Evolutionary conservation across 208 protist genomes (phyloP).

Genomic region (Trypanosoma platydactyli): DNA sequence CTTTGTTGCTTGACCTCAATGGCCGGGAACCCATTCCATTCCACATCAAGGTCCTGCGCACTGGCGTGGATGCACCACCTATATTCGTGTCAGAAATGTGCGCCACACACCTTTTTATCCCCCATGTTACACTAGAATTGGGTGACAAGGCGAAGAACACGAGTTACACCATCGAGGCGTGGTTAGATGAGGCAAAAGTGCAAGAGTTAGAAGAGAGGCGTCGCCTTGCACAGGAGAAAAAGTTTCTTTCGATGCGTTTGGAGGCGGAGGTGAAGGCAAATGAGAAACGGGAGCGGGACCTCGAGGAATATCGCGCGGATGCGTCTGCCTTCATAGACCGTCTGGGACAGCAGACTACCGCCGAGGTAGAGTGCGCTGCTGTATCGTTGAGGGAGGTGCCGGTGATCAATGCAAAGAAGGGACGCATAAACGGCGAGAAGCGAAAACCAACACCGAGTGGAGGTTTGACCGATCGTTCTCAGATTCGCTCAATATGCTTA

Average conservation of each 20-base stretch:
- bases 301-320: slow-evolving; percentile 40
- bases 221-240: slow-evolving; percentile 46
- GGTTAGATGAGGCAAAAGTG: slow-evolving; percentile 42
- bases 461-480: background rate
- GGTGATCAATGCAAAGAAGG: slow-evolving; percentile 10
- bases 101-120: slow-evolving; percentile 52
- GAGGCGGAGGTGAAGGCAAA: slow-evolving; percentile 34
- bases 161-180: slow-evolving; percentile 60
- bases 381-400: slow-evolving; percentile 1
- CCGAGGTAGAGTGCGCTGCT: slow-evolving; percentile 10
- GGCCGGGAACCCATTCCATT: slow-evolving; percentile 48
- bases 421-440: slow-evolving; percentile 10
- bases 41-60: slow-evolving; percentile 33
- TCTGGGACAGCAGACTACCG: slow-evolving; percentile 23
- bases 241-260: slow-evolving; percentile 33
- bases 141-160: slow-evolving; percentile 22
- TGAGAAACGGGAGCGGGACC: slow-evolving; percentile 26
- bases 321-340: slow-evolving; percentile 43
- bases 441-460: slow-evolving; percentile 14
- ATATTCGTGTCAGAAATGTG: slow-evolving; percentile 31
- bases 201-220: slow-evolving; percentile 58
- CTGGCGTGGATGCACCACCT: slow-evolving; percentile 21
- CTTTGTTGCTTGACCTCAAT: slow-evolving; percentile 43
- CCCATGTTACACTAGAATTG: slow-evolving; percentile 49
- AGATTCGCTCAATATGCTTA: background rate